Base-by-base conservation (phyloP, 225 moss, liverwort and hornwort species). In the Antitrichia curtipendula region DNA sequence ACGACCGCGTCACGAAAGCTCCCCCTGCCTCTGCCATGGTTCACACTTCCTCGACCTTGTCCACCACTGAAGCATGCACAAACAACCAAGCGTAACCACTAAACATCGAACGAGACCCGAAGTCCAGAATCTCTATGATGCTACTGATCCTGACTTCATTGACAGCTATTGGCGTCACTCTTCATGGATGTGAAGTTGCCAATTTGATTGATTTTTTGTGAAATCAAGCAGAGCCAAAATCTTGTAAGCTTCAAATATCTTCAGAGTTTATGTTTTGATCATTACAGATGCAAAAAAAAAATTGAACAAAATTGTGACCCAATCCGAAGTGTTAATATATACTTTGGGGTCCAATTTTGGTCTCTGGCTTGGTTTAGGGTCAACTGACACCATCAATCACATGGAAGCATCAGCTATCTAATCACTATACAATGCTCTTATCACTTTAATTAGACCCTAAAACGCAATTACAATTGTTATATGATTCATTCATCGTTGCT, bases 1-100 rank as follows among this genome's bases (percentile, higher is more conserved):
- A 98, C 54, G 96, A 96, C 71, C 98, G 95, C 85, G 96, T 98
- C 78, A 98, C 96, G 61, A 98, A 98, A 16, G 86, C 95, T 72
- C 98, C 96, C 66, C 96, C 98, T 34, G 98, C 98, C 87, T 98
- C 98, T 85, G 96, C 98, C 98, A 98, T 98, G 65, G 69, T 63
- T 83, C 80, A 85, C 75, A 77, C 82, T 27, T 49, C 74, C 71
- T 32, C 62, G 28, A 76, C 83, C 81, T 71, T 65, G 40, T 64
- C 85, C 49, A 29, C 85, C 59, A 82, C 61, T 64, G 63, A 84
- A 64, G 58, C 80, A 87, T 58, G 78, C 75, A 77, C 82, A 68
- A 34, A 27, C 38, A 31, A 68, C 15, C 45, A 73, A 56, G 20
- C 34, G 25, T 5, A 31, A 81, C 1, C 40, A n/a, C 59, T 28